These are phyloP conservation scores for Athelia sp. DNA, from an alignment of 1,284 basidiomycete species.

Conservation along the genomic window DNA sequence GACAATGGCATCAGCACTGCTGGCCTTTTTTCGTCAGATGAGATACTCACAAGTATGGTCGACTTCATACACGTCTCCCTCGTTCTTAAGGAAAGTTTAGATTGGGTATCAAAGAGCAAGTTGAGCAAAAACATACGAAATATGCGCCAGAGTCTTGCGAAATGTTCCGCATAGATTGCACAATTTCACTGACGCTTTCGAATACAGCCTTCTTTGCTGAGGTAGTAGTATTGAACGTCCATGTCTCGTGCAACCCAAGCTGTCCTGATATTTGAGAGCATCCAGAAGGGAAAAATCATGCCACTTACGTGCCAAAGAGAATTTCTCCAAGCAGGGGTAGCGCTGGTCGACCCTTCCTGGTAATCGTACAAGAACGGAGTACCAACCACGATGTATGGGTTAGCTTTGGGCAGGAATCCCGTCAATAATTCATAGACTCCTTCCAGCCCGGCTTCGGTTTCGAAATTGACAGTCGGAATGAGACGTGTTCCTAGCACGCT, in stretches of 20 bases:
- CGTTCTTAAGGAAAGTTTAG: conserved; percentile 7
- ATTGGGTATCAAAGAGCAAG: not conserved
- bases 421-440: conserved; percentile 20
- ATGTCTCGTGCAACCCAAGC: conserved; percentile 14
- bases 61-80: conserved; percentile 10
- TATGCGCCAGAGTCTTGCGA: conserved; percentile 39
- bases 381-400: conserved; percentile 24
- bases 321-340: conserved; percentile 42
- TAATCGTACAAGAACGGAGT: conserved; percentile 40
- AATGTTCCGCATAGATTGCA: conserved; percentile 37
- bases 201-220: conserved; percentile 32
- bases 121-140: conserved; percentile 16
- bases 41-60: conserved; percentile 8
- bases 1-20: conserved; percentile 1
- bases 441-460: conserved; percentile 16
- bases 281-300: not conserved
- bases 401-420: conserved; percentile 18
- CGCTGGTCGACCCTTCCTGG: conserved; percentile 35
- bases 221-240: conserved; percentile 39
- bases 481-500: conserved; percentile 17
- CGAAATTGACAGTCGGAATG: conserved; percentile 23
- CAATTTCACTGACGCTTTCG: conserved; percentile 25
- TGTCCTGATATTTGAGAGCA: not conserved
- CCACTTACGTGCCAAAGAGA: conserved; percentile 40
- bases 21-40: not conserved